These are phyloP conservation scores for Pichia sp. DNA, from an alignment of 1,139 yeast genomes.

Conservation along the genomic window DNA sequence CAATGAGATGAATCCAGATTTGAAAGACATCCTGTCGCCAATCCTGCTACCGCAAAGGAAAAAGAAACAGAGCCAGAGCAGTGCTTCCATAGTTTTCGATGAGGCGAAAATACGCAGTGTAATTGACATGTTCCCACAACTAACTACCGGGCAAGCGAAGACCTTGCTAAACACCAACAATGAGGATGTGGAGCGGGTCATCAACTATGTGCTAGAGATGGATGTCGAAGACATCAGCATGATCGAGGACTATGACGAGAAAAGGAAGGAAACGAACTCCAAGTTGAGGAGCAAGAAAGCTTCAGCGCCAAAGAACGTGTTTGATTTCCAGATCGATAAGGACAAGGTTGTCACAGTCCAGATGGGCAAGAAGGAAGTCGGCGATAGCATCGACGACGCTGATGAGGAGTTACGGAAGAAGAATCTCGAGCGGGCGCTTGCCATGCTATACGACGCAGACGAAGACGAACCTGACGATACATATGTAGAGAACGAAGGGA, in stretches of 20 bases:
- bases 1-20: conserved; percentile 44
- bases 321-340: conserved; percentile 16
- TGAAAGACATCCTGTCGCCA: conserved; percentile 42
- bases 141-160: conserved; percentile 43
- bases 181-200: conserved; percentile 53
- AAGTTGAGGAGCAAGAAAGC: not conserved
- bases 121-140: conserved; percentile 56
- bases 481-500: conserved; percentile 63
- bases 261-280: not conserved
- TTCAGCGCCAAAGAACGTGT: conserved; percentile 11
- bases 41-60: conserved; percentile 25
- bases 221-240: conserved; percentile 42
- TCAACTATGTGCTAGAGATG: conserved; percentile 54
- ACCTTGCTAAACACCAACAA: conserved; percentile 45
- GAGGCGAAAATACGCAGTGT: conserved; percentile 42
- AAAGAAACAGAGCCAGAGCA: conserved; percentile 14
- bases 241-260: conserved; percentile 22
- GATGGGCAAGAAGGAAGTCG: conserved; percentile 32
- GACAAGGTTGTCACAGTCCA: conserved; percentile 22
- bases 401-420: conserved; percentile 46
- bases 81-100: conserved; percentile 23
- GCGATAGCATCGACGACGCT: conserved; percentile 22
- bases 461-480: conserved; percentile 85
- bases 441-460: conserved; percentile 63
- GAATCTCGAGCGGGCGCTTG: conserved; percentile 60